Evolutionary conservation across 441 rosid genomes (phyloP), one percentile per base, ranked within the genome.

Genomic region (Gossypium trilobum): DNA sequence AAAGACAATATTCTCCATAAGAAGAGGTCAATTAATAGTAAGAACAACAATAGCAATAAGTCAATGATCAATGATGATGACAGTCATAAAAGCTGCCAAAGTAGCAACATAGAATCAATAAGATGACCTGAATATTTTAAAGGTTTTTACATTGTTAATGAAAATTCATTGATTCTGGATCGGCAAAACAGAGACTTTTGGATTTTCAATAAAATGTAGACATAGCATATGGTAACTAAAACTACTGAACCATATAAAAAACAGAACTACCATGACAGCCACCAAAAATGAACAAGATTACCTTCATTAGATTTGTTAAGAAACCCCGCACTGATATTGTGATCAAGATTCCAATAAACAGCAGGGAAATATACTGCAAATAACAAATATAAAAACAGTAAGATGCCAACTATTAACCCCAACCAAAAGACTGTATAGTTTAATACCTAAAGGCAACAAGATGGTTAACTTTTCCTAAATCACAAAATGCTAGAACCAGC

Each of bases 261-360:
- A 36, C 3, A 64, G 2, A 64, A n/a, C 14, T 36, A 64, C 55
- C 64, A 51, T 33, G 3, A 31, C 9, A 73, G 20, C 42, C 20
- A 10, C 60, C 20, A 66, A 51, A 54, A 54, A 61, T 63, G 36
- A 10, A 54, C 73, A 67, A 72, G 68, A 46, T 82, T 85, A 91
- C 97, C 99, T 95, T 95, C 99, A 95, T 93, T 74, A 95, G 81
- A 79, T 93, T 95, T 77, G 97, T 85, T 75, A 95, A 82, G 85
- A 95, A 95, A 58, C 98, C 97, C 48, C 97, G 95, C 56, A 95
- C 99, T 36, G 99, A 95, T 75, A 95, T 87, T 72, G 92, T 91
- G 36, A 95, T 86, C 91, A 93, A 78, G 84, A 95, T 86, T 80
- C 98, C 98, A 44, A 95, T 95, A 84, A 95, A 95, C 52, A 95